Percentiles rank a stretch among this genome's conserved stretches.
Evolutionary conservation across 805 yeast species (phyloP).

Genomic region (Lachancea dasiensis): DNA sequence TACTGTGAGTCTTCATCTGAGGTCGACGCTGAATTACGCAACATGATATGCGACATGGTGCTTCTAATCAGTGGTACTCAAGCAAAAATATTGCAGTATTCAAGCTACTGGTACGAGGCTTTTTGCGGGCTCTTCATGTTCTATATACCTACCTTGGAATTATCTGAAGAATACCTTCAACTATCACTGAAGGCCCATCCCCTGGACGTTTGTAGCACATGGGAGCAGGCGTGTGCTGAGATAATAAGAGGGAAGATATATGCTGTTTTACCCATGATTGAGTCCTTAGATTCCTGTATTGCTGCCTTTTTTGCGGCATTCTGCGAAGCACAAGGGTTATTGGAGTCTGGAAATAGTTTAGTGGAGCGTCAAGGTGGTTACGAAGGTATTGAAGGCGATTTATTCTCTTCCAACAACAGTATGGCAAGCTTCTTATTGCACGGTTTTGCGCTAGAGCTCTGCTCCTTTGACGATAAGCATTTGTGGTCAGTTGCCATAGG

Average conservation of each 20-base stretch:
- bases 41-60: slow-evolving; percentile 30
- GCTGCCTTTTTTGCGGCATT: slow-evolving; percentile 57
- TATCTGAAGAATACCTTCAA: slow-evolving; percentile 38
- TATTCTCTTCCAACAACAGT: slow-evolving; percentile 35
- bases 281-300: slow-evolving; percentile 54
- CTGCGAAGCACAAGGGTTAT: slow-evolving; percentile 57
- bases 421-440: slow-evolving; percentile 39
- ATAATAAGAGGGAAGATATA: slow-evolving; percentile 51
- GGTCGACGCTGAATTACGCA: slow-evolving; percentile 24
- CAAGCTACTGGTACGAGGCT: slow-evolving; percentile 66
- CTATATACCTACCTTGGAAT: slow-evolving; percentile 48
- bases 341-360: slow-evolving; percentile 33
- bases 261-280: slow-evolving; percentile 52
- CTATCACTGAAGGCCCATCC: slow-evolving; percentile 32
- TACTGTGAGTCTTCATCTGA: slow-evolving; percentile 22
- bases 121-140: slow-evolving; percentile 50
- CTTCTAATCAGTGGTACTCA: slow-evolving; percentile 35
- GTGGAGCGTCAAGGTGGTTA: slow-evolving; percentile 22
- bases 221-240: slow-evolving; percentile 54
- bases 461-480: slow-evolving; percentile 34
- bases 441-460: slow-evolving; percentile 29
- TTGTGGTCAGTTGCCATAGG: slow-evolving; percentile 70
- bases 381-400: slow-evolving; percentile 17
- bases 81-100: slow-evolving; percentile 42
- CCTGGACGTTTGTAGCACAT: slow-evolving; percentile 36